phyloP scores from a whole-genome alignment of 2,329 filamentous ascomycete genomes.

The Bertia moriformis region DNA sequence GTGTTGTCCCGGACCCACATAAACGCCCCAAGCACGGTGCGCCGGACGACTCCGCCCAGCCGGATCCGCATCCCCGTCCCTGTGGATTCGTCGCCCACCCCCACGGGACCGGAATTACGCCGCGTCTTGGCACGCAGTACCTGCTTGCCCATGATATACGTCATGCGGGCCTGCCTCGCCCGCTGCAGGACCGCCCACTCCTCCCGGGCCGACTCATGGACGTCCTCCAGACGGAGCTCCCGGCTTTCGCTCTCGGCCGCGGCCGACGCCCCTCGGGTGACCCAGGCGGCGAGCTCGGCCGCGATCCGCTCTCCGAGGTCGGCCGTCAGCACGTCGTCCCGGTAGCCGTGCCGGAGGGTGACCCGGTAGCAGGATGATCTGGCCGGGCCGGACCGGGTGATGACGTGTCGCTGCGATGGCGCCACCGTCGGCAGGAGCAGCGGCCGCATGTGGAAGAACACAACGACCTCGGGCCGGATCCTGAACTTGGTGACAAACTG shows the following conservation, averaged over 20 bases:
- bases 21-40: constrained; percentile 34
- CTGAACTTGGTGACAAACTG: constrained; percentile 62
- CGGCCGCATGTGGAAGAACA: constrained; percentile 62
- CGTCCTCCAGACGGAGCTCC: constrained; percentile 9
- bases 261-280: constrained; percentile 18
- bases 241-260: constrained; percentile 4
- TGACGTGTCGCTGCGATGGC: constrained; percentile 28
- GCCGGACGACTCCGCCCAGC: constrained; percentile 22
- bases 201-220: constrained; percentile 7
- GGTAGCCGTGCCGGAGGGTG: constrained; percentile 58
- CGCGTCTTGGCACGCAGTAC: constrained; percentile 15
- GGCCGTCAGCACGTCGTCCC: constrained; percentile 53
- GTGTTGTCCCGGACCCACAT: constrained; percentile 54
- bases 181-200: constrained; percentile 28
- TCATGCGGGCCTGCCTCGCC: constrained; percentile 29
- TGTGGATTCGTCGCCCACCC: no score
- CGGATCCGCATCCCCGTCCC: constrained; percentile 36
- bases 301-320: constrained; percentile 46
- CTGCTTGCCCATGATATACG: constrained; percentile 48
- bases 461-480: constrained; percentile 49
- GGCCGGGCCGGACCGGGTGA: constrained; percentile 18
- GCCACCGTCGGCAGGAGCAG: constrained; percentile 41
- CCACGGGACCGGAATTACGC: no score
- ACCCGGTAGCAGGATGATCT: constrained; percentile 30
- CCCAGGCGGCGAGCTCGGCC: constrained; percentile 37